Base-by-base conservation (phyloP, 345 rosid species). In the Capsella bursapastoris region DNA sequence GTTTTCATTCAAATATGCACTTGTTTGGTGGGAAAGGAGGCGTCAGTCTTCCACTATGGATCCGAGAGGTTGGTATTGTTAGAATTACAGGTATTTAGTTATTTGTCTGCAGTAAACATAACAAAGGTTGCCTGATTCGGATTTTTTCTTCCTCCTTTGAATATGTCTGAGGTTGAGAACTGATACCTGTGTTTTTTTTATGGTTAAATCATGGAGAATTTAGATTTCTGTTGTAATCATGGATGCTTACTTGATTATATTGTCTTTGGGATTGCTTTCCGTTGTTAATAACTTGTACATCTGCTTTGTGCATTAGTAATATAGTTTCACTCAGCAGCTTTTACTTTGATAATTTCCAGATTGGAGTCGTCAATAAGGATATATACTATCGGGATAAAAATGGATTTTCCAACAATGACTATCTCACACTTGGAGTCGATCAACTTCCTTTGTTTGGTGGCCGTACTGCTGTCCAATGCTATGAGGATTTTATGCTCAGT, bases 401-500 rank as follows among this genome's bases (percentile, higher is more conserved):
- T 56, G 91, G 91, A 16, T 75, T 71, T 67, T 83, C 91, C 73
- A 82, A 85, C 72, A 74, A 73, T 68, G 91, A 87, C 79, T 87
- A 87, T 83, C 86, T 87, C 73, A 87, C 91, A 11, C 84, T 87
- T 64, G 91, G 91, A 49, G 91, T 87, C 68, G 91, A 87, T 72
- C 82, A 82, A 14, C 81, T 87, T 77, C 89, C 91, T 66, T 63
- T 87, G 53, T 85, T 87, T 7, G 65, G 41, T 70, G 91, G 91
- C 0, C 85, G 91, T 64, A 85, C 91, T 66, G 88, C 91, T 11
- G 84, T 87, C 29, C 87, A 87, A 65, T 87, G 91, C 80, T 87
- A 87, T 70, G 89, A 83, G 70, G 89, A 87, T 68, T 78, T 87
- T 60, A 85, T 87, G 83, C 57, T 80, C 71, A 85, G 86, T 74